Evolutionary conservation across 2,329 filamentous ascomycete genomes (phyloP).

Genomic region (Penicillium sp.): DNA sequence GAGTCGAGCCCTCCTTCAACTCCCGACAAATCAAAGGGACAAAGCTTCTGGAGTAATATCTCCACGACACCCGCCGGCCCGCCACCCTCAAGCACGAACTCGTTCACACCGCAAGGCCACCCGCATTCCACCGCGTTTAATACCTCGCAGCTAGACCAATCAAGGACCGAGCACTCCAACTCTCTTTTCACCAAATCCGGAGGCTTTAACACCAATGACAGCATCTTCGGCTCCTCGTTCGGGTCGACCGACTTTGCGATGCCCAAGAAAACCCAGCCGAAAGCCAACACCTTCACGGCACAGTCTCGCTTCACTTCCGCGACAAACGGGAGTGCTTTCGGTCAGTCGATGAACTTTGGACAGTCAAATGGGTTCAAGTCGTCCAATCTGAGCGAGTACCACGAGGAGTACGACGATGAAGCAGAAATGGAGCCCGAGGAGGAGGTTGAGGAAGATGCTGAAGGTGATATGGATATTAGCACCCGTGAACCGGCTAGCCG

Average conservation of each 20-base stretch:
- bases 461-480: constrained; percentile 32
- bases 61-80: constrained; percentile 61
- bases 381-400: constrained; percentile 29
- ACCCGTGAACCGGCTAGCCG: constrained; percentile 16
- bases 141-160: constrained; percentile 48
- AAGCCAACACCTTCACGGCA: constrained; percentile 25
- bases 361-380: constrained; percentile 25
- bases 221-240: constrained; percentile 40
- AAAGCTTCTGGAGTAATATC: constrained; percentile 41
- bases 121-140: constrained; percentile 55
- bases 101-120: constrained; percentile 58
- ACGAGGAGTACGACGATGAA: constrained; percentile 37
- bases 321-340: constrained; percentile 28
- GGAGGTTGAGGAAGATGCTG: constrained; percentile 42
- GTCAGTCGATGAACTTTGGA: constrained; percentile 26
- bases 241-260: constrained; percentile 34
- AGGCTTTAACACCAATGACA: constrained; percentile 36
- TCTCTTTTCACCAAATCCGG: constrained; percentile 40
- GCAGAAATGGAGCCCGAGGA: constrained; percentile 29
- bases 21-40: constrained; percentile 35
- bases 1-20: constrained; percentile 41
- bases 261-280: constrained; percentile 29
- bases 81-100: constrained; percentile 54
- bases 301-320: constrained; percentile 30
- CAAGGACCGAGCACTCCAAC: constrained; percentile 36